Base-by-base conservation (phyloP, 345 rosid genomes). In the Gossypium anomalum region DNA sequence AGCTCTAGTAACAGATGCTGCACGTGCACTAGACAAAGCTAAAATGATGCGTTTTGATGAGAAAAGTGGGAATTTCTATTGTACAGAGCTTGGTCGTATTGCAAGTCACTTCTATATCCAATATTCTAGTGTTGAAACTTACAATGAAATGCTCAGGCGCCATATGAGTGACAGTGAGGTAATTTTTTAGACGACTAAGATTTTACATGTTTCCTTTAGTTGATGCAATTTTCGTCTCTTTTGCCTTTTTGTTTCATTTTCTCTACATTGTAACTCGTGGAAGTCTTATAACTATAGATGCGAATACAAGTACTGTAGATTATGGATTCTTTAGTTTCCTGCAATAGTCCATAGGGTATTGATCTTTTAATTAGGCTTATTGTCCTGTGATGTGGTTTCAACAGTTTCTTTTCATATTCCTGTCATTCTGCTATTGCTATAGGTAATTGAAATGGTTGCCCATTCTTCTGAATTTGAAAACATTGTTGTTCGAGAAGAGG, bases 1-100 rank as follows among this genome's bases (percentile, higher is more conserved):
- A 78, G 91, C 93, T 79, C 88, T 94, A 75, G 87, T 94, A 78
- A 80, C 93, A 58, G 97, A 94, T 86, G 98, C 98, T 82, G 98
- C 97, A 70, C 95, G 98, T 75, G 82, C 97, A 71, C 97, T 94
- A 55, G 98, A 94, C 82, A 92, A 87, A 80, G 98, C 98, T 71
- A 94, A 94, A 84, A 94, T 94, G 98, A 94, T 94, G 98, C 87
- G 97, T 73, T 94, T 94, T 82, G 95, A 94, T 83, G 98, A 94
- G 83, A 94, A 94, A 87, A 92, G 95, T 87, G 98, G 97, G 79
- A 94, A 94, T 75, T 94, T 92, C 79, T 92, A 92, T 76, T 94
- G 98, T 69, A 94, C 97, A 22, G 98, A 94, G 82, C 97, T 94
- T 80, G 98, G 98, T 65, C 97, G 98, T 68, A 93, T 94, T 84